Base-by-base conservation (phyloP, 2,329 filamentous ascomycete genomes). In the Reticulascus tulasneorum region DNA sequence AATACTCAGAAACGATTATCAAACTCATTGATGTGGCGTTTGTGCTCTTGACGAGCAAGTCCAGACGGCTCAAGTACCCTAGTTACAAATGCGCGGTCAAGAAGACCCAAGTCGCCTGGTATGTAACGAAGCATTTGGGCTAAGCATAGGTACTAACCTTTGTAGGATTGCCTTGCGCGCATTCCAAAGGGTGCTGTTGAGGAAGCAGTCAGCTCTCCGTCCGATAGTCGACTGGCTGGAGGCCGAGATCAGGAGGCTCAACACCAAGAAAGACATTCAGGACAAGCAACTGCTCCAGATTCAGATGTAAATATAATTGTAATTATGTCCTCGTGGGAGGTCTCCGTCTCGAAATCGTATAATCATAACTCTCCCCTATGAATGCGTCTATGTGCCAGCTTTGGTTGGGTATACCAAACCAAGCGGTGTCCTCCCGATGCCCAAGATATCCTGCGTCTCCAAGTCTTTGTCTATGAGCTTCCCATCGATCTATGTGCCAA, bases 11-110 rank as follows among this genome's bases (percentile, higher is more conserved):
- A 38, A 83, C 84, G 1, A 75, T 93, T 28, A 60, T 69, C 23
- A 82, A 80, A 38, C 62, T 90, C 12, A 69, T 83, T 13, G 72
- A 79, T 12, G 72, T 86, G 4, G 80, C 81, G 1, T 78, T 73
- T 44, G 59, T 75, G 8, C 68, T 88, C 21, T 67, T 91, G 44
- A 79, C 77, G 18, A 75, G 78, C 47, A 66, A 62, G 44, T 61
- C 62, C 2, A 62, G 73, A 24, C 64, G 52, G 34, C 50, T 55
- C 38, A 61, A 65, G 29, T 66, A 69, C 44, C 66, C 69, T 1
- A 66, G 58, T 13, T 84, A 81, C 45, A 56, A 65, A 11, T 86
- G 81, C 50, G 64, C 66, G 15, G 65, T 90, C 20, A 75, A 69
- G 34, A 77, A 72, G 46, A 56, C 57, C 11, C 83, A 90, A 51